phyloP scores from a whole-genome alignment of 805 yeast genomes.

The Tetrapisispora phaffii region DNA sequence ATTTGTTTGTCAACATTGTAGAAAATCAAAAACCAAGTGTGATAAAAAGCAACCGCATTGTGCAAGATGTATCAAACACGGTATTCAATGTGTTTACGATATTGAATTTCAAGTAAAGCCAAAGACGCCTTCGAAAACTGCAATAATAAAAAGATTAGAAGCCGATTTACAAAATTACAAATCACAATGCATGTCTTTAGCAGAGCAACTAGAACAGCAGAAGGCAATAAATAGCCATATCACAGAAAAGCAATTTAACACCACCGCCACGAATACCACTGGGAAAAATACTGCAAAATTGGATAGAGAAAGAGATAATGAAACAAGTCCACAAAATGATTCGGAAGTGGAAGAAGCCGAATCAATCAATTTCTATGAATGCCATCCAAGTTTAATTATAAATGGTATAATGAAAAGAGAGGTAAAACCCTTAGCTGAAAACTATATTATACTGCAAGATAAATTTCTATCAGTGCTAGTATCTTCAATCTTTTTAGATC shows the following conservation, averaged over 20 bases:
- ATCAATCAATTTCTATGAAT: constrained; percentile 16
- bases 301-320: neutral
- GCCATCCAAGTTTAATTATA: constrained; percentile 23
- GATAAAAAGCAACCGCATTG: constrained; percentile 28
- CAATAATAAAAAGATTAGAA: constrained; percentile 23
- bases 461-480: constrained; percentile 21
- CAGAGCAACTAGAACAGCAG: constrained; percentile 7
- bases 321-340: neutral
- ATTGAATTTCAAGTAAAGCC: constrained; percentile 26
- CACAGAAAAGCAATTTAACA: too few species aligned
- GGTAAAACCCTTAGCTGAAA: constrained; percentile 27
- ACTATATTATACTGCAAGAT: constrained; percentile 25
- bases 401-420: constrained; percentile 26
- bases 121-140: constrained; percentile 25
- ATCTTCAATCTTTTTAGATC: constrained; percentile 23
- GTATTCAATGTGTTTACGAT: constrained; percentile 25
- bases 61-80: constrained; percentile 22
- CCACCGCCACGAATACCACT: too few species aligned
- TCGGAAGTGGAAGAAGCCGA: neutral
- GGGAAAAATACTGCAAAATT: neutral
- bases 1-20: constrained; percentile 27
- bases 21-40: constrained; percentile 28
- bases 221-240: constrained; percentile 1
- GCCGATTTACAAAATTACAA: constrained; percentile 28
- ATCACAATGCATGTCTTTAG: constrained; percentile 14